A percentile compares a stretch with the other conserved stretches of the same genome.
phyloP scores from a whole-genome alignment of 371 early-diverging fungal species.

The Thermomucor indicae-seudaticae region DNA sequence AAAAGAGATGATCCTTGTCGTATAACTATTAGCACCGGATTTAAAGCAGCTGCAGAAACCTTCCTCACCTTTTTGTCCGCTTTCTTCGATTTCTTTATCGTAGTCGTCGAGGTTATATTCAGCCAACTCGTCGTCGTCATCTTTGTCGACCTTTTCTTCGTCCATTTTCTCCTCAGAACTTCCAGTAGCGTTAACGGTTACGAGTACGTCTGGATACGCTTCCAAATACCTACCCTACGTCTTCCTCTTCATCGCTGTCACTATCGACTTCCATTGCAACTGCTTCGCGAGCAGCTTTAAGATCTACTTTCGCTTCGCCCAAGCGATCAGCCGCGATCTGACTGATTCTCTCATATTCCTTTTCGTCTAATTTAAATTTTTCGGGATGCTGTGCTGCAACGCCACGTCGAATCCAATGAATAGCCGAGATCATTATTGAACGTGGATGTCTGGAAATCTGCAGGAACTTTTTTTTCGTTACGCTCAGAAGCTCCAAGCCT shows the following conservation, averaged over 20 bases:
- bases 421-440: constrained; percentile 65
- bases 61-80: constrained; percentile 32
- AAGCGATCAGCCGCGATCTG: constrained; percentile 67
- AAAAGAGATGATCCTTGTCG: constrained; percentile 42
- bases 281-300: constrained; percentile 48
- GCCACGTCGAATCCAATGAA: constrained; percentile 89
- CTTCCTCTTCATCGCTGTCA: neutral
- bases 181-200: neutral
- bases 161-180: neutral
- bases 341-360: constrained; percentile 79
- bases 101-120: constrained; percentile 78
- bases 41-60: neutral
- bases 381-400: constrained; percentile 76
- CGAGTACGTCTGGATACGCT: no score
- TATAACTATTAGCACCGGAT: neutral
- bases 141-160: neutral
- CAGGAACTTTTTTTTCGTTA: neutral
- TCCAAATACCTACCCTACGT: no score
- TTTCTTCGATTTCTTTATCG: constrained; percentile 52
- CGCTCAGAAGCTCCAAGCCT: neutral
- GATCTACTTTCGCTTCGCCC: constrained; percentile 66
- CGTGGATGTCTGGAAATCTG: neutral
- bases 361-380: constrained; percentile 77
- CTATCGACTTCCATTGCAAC: constrained; percentile 30
- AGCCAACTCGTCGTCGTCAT: constrained; percentile 15